These are phyloP conservation scores for Dryas integrifolia DNA, from an alignment of 331 rosid species.

Conservation along the genomic window DNA sequence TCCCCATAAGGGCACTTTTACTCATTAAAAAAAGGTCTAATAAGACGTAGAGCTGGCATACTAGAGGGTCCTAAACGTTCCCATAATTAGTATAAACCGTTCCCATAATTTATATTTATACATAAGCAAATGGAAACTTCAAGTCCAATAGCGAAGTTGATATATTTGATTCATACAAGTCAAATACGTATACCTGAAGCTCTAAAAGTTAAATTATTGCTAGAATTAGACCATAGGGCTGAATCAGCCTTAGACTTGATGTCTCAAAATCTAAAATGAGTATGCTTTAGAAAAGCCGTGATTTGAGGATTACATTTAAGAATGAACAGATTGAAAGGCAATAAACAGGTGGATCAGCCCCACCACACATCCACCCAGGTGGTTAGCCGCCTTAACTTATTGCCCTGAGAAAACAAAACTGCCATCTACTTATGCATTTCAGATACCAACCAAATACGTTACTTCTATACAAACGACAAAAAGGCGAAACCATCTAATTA, in stretches of 20 bases:
- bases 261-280: not conserved
- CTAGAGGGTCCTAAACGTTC: not conserved
- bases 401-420: not conserved
- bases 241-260: not conserved
- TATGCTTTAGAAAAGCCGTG: not conserved
- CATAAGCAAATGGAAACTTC: not conserved
- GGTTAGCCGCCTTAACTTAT: not conserved
- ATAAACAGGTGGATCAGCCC: not conserved
- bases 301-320: not conserved
- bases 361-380: not conserved
- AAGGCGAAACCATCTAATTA: not conserved
- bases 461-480: not conserved
- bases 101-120: not conserved
- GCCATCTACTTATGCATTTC: not conserved
- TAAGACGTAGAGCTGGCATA: not conserved
- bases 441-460: not conserved
- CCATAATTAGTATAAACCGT: no score
- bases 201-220: not conserved
- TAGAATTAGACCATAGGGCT: not conserved
- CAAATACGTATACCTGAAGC: not conserved
- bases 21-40: not conserved
- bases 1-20: not conserved
- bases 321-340: not conserved
- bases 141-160: not conserved
- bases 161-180: not conserved